Base-by-base conservation (phyloP, 768 basidiomycete genomes). In the Obba rivulosa region DNA sequence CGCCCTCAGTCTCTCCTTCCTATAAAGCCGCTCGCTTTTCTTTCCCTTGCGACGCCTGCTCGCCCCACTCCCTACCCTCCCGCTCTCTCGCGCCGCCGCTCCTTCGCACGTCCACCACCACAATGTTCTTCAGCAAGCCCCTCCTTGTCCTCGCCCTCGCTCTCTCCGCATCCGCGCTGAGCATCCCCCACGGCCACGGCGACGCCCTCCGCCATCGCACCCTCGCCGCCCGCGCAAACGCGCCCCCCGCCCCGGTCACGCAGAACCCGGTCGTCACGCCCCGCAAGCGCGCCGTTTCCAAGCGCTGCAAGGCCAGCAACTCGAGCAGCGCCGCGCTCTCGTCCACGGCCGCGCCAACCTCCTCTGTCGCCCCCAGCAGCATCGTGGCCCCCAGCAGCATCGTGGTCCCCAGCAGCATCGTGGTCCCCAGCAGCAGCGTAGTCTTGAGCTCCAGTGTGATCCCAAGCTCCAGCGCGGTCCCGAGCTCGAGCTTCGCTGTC, bases 81-180 rank as follows among this genome's bases (percentile, higher is more conserved):
- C 41, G 23, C 28, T 46, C 41, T 53, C 49, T 34, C 36, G 41
- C 38, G 45, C 43, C 46, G 21, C 28, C 53, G 40, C 39, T 49
- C 51, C 28, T 51, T 51, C 25, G 25, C 38, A 9, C 46, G 34
- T 22, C 42, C 55, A 40, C 60, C 57, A 61, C 62, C 61, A 52
- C 50, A 57, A 75, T 73, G 69, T 70, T 71, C 56, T 63, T 75
- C 67, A 9, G 66, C 55, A 73, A 70, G 57, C 56, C 66, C 57
- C 35, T 41, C 49, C 21, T 51, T n/a, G 38, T 24, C 49, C 17
- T 51, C 44, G 34, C 44, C 25, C 38, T 51, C 49, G 49, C 44
- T 20, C 38, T 51, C 44, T 28, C 20, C 45, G 38, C 39, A 7
- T 45, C 38, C 20, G 49, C 49, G 42, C 43, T 39, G 34, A 4